Conservation (phyloP, 129 eudicot species). For the Escallonia rubra region DNA sequence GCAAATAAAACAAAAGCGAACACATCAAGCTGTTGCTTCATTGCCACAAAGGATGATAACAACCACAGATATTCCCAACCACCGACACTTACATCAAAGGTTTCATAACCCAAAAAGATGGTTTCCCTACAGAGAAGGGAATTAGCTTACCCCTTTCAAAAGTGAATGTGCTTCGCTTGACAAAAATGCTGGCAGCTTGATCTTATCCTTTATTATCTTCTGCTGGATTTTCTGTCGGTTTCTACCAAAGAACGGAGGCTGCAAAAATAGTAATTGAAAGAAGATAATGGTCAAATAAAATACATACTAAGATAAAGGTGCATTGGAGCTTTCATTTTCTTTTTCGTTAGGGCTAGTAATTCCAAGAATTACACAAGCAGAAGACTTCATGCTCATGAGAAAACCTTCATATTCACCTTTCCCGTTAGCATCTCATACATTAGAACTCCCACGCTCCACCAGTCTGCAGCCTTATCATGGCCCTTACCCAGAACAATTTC, state of each 20-base stretch:
- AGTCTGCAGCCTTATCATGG: slow-evolving; percentile 88
- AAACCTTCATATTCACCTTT: slow-evolving; percentile 34
- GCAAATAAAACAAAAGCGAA: background rate
- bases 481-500: slow-evolving; percentile 80
- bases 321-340: no score
- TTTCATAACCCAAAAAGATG: no score
- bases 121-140: background rate
- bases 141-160: slow-evolving; percentile 63
- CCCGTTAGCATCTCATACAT: slow-evolving; percentile 89
- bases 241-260: slow-evolving; percentile 83
- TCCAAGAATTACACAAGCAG: no score
- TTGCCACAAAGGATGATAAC: background rate
- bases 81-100: no score
- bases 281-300: background rate
- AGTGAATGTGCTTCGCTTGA: slow-evolving; percentile 80
- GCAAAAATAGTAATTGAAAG: slow-evolving; percentile 15
- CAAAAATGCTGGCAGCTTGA: slow-evolving; percentile 75
- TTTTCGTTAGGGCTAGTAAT: no score
- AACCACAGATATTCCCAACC: background rate
- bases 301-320: background rate
- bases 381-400: no score
- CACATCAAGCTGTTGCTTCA: no score
- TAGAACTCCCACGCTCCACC: slow-evolving; percentile 92
- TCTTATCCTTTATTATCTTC: slow-evolving; percentile 66
- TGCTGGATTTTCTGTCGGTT: slow-evolving; percentile 70